A percentile compares a stretch with the other conserved stretches of the same genome.
Conservation (phyloP, 495 filamentous ascomycete genomes). For the Neurospora sp. region DNA sequence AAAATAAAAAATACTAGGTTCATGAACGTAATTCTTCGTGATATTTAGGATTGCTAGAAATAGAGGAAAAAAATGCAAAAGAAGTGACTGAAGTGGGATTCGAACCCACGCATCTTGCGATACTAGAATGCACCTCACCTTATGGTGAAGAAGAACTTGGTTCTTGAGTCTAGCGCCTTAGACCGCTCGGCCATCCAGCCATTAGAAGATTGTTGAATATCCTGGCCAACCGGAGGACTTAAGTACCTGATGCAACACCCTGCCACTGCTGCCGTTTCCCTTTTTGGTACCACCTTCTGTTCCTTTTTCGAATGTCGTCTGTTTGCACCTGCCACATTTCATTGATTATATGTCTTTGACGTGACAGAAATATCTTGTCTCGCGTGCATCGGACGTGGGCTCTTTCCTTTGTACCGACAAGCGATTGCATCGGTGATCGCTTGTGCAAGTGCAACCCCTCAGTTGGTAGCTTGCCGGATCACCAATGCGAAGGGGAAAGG, state of each 20-base stretch:
- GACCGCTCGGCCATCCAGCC: slow-evolving; percentile 2
- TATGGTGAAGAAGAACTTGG: slow-evolving; percentile 1
- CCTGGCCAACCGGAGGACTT: accelerated
- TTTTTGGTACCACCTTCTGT: background rate
- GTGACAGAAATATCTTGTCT: background rate
- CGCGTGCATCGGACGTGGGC: background rate
- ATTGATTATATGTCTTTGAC: background rate
- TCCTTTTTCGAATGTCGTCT: background rate
- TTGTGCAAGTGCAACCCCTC: background rate
- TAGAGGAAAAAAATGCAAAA: background rate
- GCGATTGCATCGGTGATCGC: background rate
- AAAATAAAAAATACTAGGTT: background rate
- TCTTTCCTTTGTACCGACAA: background rate
- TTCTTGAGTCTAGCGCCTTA: slow-evolving; percentile 2
- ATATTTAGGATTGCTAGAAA: background rate
- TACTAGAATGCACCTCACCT: background rate
- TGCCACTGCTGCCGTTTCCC: background rate
- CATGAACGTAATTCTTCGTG: background rate
- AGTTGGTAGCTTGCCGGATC: background rate
- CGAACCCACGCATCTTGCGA: slow-evolving; percentile 2
- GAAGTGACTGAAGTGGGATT: background rate
- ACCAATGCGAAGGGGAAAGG: background rate
- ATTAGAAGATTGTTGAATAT: background rate
- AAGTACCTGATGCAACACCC: background rate
- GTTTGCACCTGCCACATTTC: background rate